Evolutionary conservation across 139 green algal genomes (phyloP).

Genomic region (Coccomyxa sp.): DNA sequence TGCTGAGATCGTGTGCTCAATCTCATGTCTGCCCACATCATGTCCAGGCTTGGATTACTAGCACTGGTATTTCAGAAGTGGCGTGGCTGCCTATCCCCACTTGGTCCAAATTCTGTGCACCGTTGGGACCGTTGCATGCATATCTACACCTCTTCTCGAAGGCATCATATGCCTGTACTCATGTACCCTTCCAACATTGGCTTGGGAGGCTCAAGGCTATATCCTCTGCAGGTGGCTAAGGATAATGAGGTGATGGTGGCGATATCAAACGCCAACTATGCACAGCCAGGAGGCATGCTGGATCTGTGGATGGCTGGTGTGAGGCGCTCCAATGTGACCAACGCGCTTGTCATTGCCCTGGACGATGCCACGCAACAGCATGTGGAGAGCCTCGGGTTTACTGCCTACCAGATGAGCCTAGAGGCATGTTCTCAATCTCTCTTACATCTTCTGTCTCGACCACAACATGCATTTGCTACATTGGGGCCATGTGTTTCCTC

Average conservation of each 20-base stretch:
- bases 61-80: background rate
- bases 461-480: background rate
- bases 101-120: background rate
- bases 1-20: no score
- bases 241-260: slow-evolving; percentile 54
- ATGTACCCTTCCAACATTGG: background rate
- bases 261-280: slow-evolving; percentile 47
- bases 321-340: slow-evolving; percentile 47
- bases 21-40: background rate
- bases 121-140: background rate
- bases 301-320: slow-evolving; percentile 59
- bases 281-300: slow-evolving; percentile 53
- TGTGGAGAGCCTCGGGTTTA: slow-evolving; percentile 31
- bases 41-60: background rate
- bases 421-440: slow-evolving; percentile 6
- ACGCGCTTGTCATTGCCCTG: slow-evolving; percentile 73
- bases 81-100: background rate
- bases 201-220: background rate
- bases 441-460: background rate
- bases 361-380: slow-evolving; percentile 50
- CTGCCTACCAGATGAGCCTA: slow-evolving; percentile 33
- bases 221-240: slow-evolving; percentile 33
- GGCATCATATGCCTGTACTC: background rate
- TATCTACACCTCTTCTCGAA: background rate
- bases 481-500: background rate